These are phyloP conservation scores for Spinellus fusiger DNA, from an alignment of 192 early-diverging fungal species.

Conservation along the genomic window DNA sequence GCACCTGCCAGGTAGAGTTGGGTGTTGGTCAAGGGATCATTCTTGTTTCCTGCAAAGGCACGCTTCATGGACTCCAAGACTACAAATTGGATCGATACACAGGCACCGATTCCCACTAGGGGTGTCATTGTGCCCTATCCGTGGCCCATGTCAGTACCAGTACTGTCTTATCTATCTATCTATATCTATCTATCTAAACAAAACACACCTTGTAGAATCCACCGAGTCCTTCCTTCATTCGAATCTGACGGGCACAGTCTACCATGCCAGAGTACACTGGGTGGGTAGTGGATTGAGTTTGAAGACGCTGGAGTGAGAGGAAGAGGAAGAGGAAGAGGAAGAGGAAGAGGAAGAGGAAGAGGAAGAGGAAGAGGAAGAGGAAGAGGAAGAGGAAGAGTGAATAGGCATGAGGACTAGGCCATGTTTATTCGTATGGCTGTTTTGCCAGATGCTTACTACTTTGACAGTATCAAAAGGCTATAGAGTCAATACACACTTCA, in stretches of 20 bases:
- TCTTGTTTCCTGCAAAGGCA: slow-evolving; percentile 55
- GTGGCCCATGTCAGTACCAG: not conserved
- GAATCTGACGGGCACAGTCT: slow-evolving; percentile 84
- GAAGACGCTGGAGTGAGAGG: slow-evolving; percentile 58
- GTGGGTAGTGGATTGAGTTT: slow-evolving; percentile 75
- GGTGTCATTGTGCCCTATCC: slow-evolving; percentile 82
- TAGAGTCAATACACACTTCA: not conserved
- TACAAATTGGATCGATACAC: slow-evolving; percentile 96
- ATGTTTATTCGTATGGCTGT: not conserved
- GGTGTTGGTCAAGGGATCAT: slow-evolving; percentile 52
- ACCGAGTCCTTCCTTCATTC: slow-evolving; percentile 69
- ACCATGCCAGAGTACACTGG: slow-evolving; percentile 73
- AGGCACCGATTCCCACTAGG: slow-evolving; percentile 88
- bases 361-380: too few species aligned
- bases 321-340: not conserved
- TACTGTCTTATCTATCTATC: slow-evolving; percentile 1
- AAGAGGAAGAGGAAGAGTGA: too few species aligned
- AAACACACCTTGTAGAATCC: slow-evolving; percentile 79
- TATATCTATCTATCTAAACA: not conserved
- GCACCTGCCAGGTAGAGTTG: slow-evolving; percentile 89
- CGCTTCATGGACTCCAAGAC: slow-evolving; percentile 88
- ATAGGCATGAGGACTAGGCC: too few species aligned
- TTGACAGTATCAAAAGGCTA: slow-evolving; percentile 79
- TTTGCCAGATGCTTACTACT: slow-evolving; percentile 46
- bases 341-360: slow-evolving; percentile 2